Evolutionary conservation across 2,329 filamentous ascomycete genomes (phyloP).

Genomic region (Hirsutella minnesotensis): DNA sequence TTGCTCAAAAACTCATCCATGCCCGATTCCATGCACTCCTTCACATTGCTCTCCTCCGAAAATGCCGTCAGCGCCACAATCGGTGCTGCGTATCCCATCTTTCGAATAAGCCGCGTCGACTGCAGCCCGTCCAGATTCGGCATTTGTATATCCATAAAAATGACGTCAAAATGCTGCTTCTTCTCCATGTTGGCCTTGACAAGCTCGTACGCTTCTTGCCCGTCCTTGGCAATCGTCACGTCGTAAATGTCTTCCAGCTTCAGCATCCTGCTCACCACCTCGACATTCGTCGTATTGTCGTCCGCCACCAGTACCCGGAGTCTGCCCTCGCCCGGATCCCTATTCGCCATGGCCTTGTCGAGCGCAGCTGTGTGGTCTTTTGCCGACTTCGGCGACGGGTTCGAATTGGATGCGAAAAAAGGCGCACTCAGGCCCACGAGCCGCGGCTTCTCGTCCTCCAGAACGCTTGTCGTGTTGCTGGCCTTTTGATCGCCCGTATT

Average conservation of each 20-base stretch:
- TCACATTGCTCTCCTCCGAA: slow-evolving; percentile 78
- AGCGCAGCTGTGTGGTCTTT: slow-evolving; percentile 55
- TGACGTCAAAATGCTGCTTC: slow-evolving; percentile 65
- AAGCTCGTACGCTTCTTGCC: slow-evolving; percentile 76
- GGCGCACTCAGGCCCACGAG: slow-evolving; percentile 74
- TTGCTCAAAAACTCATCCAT: slow-evolving; percentile 83
- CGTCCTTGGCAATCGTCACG: slow-evolving; percentile 77
- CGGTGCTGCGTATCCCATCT: slow-evolving; percentile 76
- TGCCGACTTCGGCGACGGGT: slow-evolving; percentile 20
- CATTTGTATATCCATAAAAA: slow-evolving; percentile 97
- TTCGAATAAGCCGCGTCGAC: slow-evolving; percentile 71
- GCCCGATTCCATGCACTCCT: slow-evolving; percentile 75
- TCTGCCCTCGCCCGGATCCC: slow-evolving; percentile 43
- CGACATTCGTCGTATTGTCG: slow-evolving; percentile 45
- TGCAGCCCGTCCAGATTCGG: slow-evolving; percentile 84
- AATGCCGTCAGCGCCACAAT: slow-evolving; percentile 90
- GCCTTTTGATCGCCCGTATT: slow-evolving; percentile 13
- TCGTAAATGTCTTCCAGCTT: slow-evolving; percentile 73
- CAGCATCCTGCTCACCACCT: slow-evolving; percentile 49
- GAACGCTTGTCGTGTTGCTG: slow-evolving; percentile 5
- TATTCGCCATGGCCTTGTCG: slow-evolving; percentile 50
- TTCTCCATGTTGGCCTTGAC: slow-evolving; percentile 77
- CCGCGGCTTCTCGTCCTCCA: slow-evolving; percentile 45
- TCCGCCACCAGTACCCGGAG: slow-evolving; percentile 84
- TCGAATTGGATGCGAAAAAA: slow-evolving; percentile 51